These are phyloP conservation scores for Colletotrichum costaricense DNA, from an alignment of 2,329 filamentous ascomycete species.

Conservation along the genomic window DNA sequence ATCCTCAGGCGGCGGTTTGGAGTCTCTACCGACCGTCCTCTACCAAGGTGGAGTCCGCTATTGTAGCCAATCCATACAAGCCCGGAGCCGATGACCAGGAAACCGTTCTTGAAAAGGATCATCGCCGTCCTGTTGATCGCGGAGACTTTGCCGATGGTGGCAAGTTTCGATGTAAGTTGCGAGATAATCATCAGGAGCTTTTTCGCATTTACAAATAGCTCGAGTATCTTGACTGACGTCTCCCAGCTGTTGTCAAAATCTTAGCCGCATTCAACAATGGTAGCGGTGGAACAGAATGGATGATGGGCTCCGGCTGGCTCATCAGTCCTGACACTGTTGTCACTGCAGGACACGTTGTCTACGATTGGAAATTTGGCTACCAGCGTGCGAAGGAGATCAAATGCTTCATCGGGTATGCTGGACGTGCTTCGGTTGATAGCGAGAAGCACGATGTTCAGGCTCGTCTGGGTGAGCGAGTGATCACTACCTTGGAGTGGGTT, in stretches of 20 bases:
- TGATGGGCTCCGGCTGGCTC: constrained; percentile 41
- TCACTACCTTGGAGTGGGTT: constrained; percentile 40
- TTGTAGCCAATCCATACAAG: too few relatives aligned
- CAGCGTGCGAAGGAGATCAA: constrained; percentile 42
- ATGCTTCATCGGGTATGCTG: constrained; percentile 47
- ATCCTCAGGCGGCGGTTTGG: too few relatives aligned
- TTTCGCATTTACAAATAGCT: too few relatives aligned
- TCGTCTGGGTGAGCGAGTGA: constrained; percentile 38
- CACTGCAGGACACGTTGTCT: constrained; percentile 39
- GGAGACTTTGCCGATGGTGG: neutral
- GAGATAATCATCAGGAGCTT: too few relatives aligned
- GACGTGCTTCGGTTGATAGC: constrained; percentile 35
- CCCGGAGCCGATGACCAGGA: too few relatives aligned
- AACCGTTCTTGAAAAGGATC: neutral
- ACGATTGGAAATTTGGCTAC: constrained; percentile 37
- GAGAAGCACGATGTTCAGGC: neutral
- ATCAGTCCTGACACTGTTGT: constrained; percentile 37
- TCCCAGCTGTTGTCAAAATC: constrained; percentile 18
- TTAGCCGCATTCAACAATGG: constrained; percentile 24
- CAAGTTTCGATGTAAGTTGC: neutral
- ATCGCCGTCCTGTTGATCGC: neutral
- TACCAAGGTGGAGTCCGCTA: too few relatives aligned
- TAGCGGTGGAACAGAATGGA: constrained; percentile 23
- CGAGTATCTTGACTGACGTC: too few relatives aligned
- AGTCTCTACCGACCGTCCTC: too few relatives aligned